These are phyloP conservation scores for Suhomyces yuchorum DNA, from an alignment of 1,139 yeast species.

Conservation along the genomic window DNA sequence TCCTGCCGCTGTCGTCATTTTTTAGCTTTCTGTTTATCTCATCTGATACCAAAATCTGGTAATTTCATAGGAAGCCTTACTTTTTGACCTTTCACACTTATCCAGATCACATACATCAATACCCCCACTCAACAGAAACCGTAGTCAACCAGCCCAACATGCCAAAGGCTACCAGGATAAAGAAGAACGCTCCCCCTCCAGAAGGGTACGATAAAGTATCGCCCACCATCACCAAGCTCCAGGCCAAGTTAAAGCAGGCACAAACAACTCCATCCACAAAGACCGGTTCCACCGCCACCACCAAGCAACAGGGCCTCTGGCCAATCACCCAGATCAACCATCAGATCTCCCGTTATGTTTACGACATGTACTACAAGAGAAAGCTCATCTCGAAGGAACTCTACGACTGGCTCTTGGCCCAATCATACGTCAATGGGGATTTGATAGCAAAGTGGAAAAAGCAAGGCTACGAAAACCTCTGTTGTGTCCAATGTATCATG, in stretches of 20 bases:
- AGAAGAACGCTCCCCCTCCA: slow-evolving; percentile 50
- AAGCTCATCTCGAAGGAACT: slow-evolving; percentile 66
- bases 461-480: slow-evolving; percentile 83
- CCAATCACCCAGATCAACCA: slow-evolving; percentile 70
- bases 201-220: slow-evolving; percentile 75
- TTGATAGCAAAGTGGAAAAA: slow-evolving; percentile 91
- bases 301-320: slow-evolving; percentile 66
- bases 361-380: slow-evolving; percentile 70
- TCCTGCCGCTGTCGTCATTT: slow-evolving; percentile 75
- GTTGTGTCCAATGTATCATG: slow-evolving; percentile 81
- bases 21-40: neutral
- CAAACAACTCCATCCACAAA: slow-evolving; percentile 35
- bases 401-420: slow-evolving; percentile 76
- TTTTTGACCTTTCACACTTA: too few species aligned
- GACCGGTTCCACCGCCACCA: slow-evolving; percentile 25
- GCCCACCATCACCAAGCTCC: slow-evolving; percentile 67
- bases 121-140: too few species aligned
- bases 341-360: slow-evolving; percentile 75
- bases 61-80: neutral
- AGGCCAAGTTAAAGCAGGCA: slow-evolving; percentile 59
- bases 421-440: slow-evolving; percentile 66
- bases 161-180: slow-evolving; percentile 18
- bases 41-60: neutral
- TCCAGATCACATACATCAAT: too few species aligned
- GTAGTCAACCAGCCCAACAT: slow-evolving; percentile 6